Evolutionary conservation across 2,329 filamentous ascomycete species (phyloP).

Genomic region (Fusarium nisikadoi): DNA sequence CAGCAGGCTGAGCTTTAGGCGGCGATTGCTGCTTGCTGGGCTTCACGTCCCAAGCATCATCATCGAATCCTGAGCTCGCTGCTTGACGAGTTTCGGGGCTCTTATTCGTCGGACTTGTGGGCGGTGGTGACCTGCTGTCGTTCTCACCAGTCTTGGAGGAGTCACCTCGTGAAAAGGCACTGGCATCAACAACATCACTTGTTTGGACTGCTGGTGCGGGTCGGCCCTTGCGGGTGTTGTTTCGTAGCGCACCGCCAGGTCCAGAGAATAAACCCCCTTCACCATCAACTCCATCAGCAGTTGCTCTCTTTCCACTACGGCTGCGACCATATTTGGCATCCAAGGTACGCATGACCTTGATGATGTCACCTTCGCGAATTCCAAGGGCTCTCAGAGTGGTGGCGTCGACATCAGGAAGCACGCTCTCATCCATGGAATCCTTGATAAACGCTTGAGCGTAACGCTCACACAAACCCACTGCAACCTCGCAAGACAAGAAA

Average conservation of each 20-base stretch:
- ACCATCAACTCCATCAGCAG: constrained; percentile 63
- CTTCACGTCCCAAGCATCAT: constrained; percentile 97
- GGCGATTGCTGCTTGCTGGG: constrained; percentile 69
- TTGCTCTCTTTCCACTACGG: constrained; percentile 51
- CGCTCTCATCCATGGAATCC: constrained; percentile 96
- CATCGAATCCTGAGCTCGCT: constrained; percentile 77
- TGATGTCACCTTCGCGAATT: constrained; percentile 94
- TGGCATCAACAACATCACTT: constrained; percentile 87
- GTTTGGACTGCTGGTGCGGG: constrained; percentile 88
- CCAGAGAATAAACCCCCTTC: constrained; percentile 88
- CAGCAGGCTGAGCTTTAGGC: constrained; percentile 30
- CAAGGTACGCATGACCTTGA: constrained; percentile 91
- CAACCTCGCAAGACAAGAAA: constrained; percentile 91
- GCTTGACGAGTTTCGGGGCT: constrained; percentile 41
- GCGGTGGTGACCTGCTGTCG: constrained; percentile 36
- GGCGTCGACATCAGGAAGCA: constrained; percentile 88
- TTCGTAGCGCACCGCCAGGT: constrained; percentile 87
- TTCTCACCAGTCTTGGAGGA: constrained; percentile 37
- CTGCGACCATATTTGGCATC: constrained; percentile 81
- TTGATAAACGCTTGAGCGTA: constrained; percentile 89
- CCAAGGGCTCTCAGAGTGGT: constrained; percentile 86
- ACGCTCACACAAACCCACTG: constrained; percentile 91
- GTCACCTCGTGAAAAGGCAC: constrained; percentile 77
- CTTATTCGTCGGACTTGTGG: constrained; percentile 46
- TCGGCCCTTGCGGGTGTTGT: constrained; percentile 93